A percentile compares a stretch with the other conserved stretches of the same genome.
These are phyloP conservation scores for Pachysandra terminalis DNA, from an alignment of 164 flowering plant species.

Conservation along the genomic window DNA sequence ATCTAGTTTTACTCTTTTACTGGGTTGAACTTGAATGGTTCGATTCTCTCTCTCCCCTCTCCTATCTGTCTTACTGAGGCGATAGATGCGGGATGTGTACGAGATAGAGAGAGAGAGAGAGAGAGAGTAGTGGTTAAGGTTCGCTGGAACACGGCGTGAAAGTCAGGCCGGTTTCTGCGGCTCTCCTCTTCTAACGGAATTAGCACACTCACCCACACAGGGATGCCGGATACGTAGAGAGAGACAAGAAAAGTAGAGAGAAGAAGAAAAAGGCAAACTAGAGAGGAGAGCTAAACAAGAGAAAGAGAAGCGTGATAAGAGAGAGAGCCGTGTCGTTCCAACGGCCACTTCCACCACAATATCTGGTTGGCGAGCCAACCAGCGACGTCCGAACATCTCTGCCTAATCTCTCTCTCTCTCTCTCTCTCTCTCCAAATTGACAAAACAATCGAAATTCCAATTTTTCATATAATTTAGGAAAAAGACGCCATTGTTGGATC, in stretches of 20 bases:
- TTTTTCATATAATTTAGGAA: neutral
- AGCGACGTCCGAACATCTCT: slow-evolving; percentile 1
- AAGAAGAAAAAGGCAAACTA: too few relatives aligned
- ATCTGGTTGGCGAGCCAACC: neutral
- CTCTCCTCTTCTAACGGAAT: neutral
- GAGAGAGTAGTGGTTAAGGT: neutral
- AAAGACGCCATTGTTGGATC: neutral
- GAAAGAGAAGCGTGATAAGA: neutral
- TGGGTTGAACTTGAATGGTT: too few relatives aligned
- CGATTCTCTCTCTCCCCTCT: too few relatives aligned
- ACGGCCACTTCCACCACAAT: neutral
- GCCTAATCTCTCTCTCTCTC: too few relatives aligned
- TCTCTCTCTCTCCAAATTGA: neutral
- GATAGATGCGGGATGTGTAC: neutral
- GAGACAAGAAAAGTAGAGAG: too few relatives aligned
- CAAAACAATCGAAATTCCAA: neutral
- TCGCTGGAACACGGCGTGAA: neutral
- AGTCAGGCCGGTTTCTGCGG: neutral
- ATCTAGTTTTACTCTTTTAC: too few relatives aligned
- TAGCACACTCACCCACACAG: too few relatives aligned
- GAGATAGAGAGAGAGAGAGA: too few relatives aligned
- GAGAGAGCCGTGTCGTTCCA: slow-evolving; percentile 2
- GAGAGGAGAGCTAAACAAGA: neutral
- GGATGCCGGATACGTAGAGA: too few relatives aligned
- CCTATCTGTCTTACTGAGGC: too few relatives aligned